Conservation (phyloP, 2,329 filamentous ascomycete species). For the Colletotrichum acutatum region DNA sequence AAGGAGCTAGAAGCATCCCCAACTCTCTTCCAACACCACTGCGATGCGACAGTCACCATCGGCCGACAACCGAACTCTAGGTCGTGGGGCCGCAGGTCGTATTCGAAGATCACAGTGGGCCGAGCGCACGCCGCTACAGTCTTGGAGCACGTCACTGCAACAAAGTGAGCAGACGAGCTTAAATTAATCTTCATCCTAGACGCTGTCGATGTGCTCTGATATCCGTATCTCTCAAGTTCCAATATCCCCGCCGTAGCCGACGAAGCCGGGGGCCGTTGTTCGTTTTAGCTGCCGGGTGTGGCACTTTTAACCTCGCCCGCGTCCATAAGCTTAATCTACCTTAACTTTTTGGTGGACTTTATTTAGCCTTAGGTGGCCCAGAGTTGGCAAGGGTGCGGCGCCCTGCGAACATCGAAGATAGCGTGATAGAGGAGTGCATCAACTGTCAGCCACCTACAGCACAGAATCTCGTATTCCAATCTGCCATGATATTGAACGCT, state of each 20-base stretch:
- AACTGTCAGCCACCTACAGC: neutral
- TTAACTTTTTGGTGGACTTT: neutral
- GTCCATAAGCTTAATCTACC: neutral
- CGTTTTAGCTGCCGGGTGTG: conserved; percentile 6
- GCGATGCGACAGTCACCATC: neutral
- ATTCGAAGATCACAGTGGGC: conserved; percentile 22
- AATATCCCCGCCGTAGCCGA: neutral
- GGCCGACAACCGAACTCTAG: conserved; percentile 16
- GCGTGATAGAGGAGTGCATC: neutral
- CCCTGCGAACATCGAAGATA: neutral
- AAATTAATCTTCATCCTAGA: neutral
- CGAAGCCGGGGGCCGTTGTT: neutral
- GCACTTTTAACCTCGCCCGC: neutral
- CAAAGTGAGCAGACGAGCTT: neutral
- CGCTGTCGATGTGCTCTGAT: neutral
- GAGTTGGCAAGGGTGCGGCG: neutral
- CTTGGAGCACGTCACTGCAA: conserved; percentile 17
- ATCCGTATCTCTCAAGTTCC: neutral
- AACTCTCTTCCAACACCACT: neutral
- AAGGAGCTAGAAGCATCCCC: neutral
- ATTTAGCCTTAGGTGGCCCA: neutral
- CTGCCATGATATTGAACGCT: neutral
- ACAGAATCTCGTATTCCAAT: neutral
- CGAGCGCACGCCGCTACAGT: neutral
- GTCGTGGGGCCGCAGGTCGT: conserved; percentile 22